phyloP scores from a whole-genome alignment of 176 grass and related monocot species.

The Lolium perenne region DNA sequence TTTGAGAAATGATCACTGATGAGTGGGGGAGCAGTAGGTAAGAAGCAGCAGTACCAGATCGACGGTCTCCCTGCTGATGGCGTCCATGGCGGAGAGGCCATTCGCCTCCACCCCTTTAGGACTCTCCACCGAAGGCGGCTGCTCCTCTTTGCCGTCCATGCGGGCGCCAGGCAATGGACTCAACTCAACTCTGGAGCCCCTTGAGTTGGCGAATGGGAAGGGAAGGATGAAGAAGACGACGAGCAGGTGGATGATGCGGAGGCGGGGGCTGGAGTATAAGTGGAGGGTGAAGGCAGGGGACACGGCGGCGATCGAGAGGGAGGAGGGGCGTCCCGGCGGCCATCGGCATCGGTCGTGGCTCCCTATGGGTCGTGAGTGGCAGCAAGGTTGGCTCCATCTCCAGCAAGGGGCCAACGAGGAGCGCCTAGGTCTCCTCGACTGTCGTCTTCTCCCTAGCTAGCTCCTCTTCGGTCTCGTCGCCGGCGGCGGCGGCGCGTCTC shows the following conservation, averaged over 20 bases:
- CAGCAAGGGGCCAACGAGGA: conserved; percentile 7
- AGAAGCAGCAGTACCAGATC: conserved; percentile 46
- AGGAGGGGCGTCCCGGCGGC: conserved; percentile 8
- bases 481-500: neutral
- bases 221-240: neutral
- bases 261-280: conserved; percentile 36
- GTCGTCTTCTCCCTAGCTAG: neutral
- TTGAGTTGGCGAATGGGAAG: neutral
- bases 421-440: conserved; percentile 42
- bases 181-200: neutral
- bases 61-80: conserved; percentile 61
- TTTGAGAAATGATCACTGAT: neutral
- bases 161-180: neutral
- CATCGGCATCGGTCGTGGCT: conserved; percentile 41
- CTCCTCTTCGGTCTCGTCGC: neutral
- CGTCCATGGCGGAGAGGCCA: conserved; percentile 45
- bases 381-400: conserved; percentile 12
- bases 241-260: neutral
- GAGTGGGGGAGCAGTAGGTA: neutral
- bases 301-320: conserved; percentile 33
- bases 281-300: neutral
- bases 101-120: conserved; percentile 6
- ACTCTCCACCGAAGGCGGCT: too few species aligned
- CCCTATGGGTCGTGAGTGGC: neutral
- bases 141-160: too few species aligned